phyloP scores from a whole-genome alignment of 2,329 filamentous ascomycete genomes.

The Diaporthe sp. region DNA sequence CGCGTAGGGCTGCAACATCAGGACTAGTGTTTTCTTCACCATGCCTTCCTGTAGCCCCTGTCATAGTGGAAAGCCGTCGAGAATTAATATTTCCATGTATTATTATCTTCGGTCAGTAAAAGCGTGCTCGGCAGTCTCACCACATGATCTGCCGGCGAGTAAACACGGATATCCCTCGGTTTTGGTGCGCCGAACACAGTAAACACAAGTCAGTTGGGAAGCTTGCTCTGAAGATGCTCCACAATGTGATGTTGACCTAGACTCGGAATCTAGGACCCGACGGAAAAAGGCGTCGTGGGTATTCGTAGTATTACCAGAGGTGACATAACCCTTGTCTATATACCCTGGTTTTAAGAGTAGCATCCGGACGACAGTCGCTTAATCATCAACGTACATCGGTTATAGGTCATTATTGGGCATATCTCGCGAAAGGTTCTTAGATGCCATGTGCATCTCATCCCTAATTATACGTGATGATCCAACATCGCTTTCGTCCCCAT shows the following conservation, averaged over 20 bases:
- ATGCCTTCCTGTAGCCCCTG: too few relatives aligned
- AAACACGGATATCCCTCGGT: too few relatives aligned
- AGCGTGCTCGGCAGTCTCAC: not conserved
- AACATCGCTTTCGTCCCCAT: not conserved
- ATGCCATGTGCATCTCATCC: not conserved
- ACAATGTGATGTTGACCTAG: not conserved
- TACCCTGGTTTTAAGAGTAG: not conserved
- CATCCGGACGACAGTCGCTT: not conserved
- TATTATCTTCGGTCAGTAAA: not conserved
- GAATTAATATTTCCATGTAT: not conserved
- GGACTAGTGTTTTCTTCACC: not conserved
- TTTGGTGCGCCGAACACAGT: not conserved
- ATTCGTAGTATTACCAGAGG: not conserved
- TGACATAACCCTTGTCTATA: not conserved
- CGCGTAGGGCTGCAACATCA: not conserved
- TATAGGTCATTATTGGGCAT: not conserved
- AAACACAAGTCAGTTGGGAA: not conserved
- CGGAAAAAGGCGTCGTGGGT: not conserved
- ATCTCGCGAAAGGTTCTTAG: not conserved
- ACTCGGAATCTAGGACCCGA: not conserved
- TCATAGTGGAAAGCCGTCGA: not conserved
- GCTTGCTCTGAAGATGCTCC: not conserved
- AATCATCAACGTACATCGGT: not conserved
- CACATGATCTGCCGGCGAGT: too few relatives aligned
- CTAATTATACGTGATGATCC: not conserved